These are phyloP conservation scores for Oehlia diaphana DNA, from an alignment of 192 early-diverging fungal genomes.

Conservation along the genomic window DNA sequence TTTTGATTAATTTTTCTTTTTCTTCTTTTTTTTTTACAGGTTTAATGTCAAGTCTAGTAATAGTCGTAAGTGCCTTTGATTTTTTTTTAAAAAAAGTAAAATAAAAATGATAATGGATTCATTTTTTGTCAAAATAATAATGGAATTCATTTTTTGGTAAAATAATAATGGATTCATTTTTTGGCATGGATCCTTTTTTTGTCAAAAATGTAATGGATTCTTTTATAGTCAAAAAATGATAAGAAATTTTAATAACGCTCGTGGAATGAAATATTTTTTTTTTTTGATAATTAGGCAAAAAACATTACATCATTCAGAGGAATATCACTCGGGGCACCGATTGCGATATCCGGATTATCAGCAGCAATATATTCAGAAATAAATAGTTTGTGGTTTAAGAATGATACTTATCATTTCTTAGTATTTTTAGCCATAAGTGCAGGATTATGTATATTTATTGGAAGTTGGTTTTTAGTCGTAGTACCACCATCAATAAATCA, in stretches of 20 bases:
- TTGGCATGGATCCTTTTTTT: too few species aligned
- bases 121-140: too few species aligned
- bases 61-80: neutral
- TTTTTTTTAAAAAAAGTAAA: too few species aligned
- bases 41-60: neutral
- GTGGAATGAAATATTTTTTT: too few species aligned
- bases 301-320: slow-evolving; percentile 45
- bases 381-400: slow-evolving; percentile 53
- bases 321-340: slow-evolving; percentile 60
- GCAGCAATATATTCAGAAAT: slow-evolving; percentile 62
- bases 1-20: neutral
- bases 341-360: slow-evolving; percentile 61
- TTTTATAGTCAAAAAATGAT: too few species aligned
- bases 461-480: slow-evolving; percentile 25
- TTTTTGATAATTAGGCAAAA: neutral
- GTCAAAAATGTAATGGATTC: too few species aligned
- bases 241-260: too few species aligned
- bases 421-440: slow-evolving; percentile 52
- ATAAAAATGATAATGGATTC: too few species aligned
- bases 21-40: neutral
- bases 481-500: neutral
- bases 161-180: too few species aligned
- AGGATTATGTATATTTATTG: slow-evolving; percentile 46
- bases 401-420: slow-evolving; percentile 50
- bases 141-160: too few species aligned